A percentile compares a stretch with the other conserved stretches of the same genome.
Evolutionary conservation across 768 basidiomycete species (phyloP).

Genomic region (Collybia sp.): DNA sequence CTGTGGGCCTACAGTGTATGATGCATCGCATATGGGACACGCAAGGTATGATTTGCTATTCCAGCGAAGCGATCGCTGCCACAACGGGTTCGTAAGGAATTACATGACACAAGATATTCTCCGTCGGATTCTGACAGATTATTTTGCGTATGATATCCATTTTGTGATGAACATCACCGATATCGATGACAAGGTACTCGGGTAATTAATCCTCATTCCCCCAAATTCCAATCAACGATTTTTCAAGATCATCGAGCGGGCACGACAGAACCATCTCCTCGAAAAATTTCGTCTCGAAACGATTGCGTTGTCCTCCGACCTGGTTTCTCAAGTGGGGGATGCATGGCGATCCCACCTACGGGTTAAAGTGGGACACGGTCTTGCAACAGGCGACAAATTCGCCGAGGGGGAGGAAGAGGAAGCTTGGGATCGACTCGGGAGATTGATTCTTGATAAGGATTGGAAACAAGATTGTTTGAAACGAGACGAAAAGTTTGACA

Average conservation of each 20-base stretch:
- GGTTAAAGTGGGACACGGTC: conserved; percentile 58
- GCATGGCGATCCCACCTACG: conserved; percentile 67
- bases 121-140: conserved; percentile 86
- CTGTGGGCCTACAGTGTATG: conserved; percentile 98
- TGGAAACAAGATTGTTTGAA: conserved; percentile 72
- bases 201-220: conserved; percentile 8
- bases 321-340: conserved; percentile 51
- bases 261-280: conserved; percentile 74
- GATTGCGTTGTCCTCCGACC: conserved; percentile 44
- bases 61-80: conserved; percentile 2
- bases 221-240: conserved; percentile 1
- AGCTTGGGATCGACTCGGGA: conserved; percentile 51
- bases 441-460: conserved; percentile 42
- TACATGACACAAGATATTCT: conserved; percentile 95
- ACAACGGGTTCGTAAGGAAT: conserved; percentile 51
- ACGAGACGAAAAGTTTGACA: conserved; percentile 88
- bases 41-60: conserved; percentile 61
- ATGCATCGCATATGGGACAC: conserved; percentile 98
- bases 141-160: conserved; percentile 96
- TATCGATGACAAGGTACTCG: conserved; percentile 91
- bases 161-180: conserved; percentile 99
- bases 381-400: conserved; percentile 47
- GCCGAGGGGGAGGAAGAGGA: conserved; percentile 42
- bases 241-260: conserved; percentile 84
- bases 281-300: conserved; percentile 57